Base-by-base conservation (phyloP, 169 alveolate species). In the Neospora caninum region DNA sequence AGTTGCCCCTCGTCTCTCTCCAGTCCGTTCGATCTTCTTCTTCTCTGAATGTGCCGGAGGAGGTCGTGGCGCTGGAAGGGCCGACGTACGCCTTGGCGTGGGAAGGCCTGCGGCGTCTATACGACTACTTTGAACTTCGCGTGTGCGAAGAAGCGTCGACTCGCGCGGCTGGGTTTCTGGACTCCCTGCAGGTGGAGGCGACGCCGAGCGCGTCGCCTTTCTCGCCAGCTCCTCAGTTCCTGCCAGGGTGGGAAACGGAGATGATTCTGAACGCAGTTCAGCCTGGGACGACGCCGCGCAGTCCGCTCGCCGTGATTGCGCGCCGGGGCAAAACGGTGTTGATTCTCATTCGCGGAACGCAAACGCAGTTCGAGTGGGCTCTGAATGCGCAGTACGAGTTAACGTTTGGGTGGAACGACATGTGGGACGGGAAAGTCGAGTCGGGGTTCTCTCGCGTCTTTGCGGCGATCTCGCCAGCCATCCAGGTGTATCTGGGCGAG, bases 231-330 rank as follows among this genome's bases (percentile, higher is more conserved):
- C 83, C 69, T 49, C 92, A 87, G 45, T 70, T 87, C 45, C 84
- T 93, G 80, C 93, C 95, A 0, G 95, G 95, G 4, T 93, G 95
- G 95, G 53, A 88, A n/a, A 86, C 95, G 49, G 95, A 93, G 93
- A 20, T 93, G 69, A 69, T 93, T 36, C 27, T 93, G 91, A 43
- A 93, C 45, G 95, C 93, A 0, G 93, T 87, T 49, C 82, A 91
- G 54, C 95, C 95, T 27, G 93, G 93, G 27, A 64, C 86, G 64
- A 91, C 93, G 53, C 88, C 87, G 29, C 39, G 93, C 53, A 93
- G 89, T 0, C 88, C 88, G 58, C 93, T 93, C 73, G 69, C 88
- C 36, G 88, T 93, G 43, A 67, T 88, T 42, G 95, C 89, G 38
- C 34, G 95, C 31, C 41, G 95, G 39, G 91, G 89, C 41, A 69